Evolutionary conservation across 441 rosid genomes (phyloP), one percentile per base, ranked within the genome.

Genomic region (Pelargonium australe): DNA sequence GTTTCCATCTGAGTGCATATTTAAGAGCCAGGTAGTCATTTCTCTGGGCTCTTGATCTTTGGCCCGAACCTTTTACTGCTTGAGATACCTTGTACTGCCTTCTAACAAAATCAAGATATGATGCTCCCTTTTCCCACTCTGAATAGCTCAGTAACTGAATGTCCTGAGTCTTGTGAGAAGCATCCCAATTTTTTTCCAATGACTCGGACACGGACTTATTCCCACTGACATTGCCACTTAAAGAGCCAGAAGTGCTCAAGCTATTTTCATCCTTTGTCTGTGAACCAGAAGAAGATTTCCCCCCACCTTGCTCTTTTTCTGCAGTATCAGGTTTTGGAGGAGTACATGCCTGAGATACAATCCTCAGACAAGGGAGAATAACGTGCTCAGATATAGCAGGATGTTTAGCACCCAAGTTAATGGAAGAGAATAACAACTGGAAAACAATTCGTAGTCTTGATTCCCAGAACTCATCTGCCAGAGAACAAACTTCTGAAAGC

Each of bases 81-180:
- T 89, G 98, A 78, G 93, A 90, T 67, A 84, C 99, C 81, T 87
- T 91, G 83, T 92, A 94, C 77, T 95, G 96, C 83, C 99, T 92
- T 85, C 99, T 86, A 76, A 96, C 99, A 87, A 96, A 96, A 80
- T 96, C 99, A 73, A 96, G 86, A 79, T 96, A 96, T n/a, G 99
- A 87, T 72, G 99, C 97, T 79, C 99, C 99, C 79, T 83, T 89
- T 78, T 94, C 98, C 99, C 99, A 96, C 80, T 96, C 99, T 58
- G 91, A 82, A 81, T 90, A 96, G 83, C 99, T 96, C 41, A 95
- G 78, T 73, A 95, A 85, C 71, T 90, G 91, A 78, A 95, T 86
- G 79, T 95, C 99, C 75, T 76, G 95, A 55, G 85, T 80, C 85
- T 84, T 92, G 45, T 85, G 83, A 70, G 94, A 85, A 70, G 81